Conservation (phyloP, 73 alveolate species). For the Tetrahymena thermophila region DNA sequence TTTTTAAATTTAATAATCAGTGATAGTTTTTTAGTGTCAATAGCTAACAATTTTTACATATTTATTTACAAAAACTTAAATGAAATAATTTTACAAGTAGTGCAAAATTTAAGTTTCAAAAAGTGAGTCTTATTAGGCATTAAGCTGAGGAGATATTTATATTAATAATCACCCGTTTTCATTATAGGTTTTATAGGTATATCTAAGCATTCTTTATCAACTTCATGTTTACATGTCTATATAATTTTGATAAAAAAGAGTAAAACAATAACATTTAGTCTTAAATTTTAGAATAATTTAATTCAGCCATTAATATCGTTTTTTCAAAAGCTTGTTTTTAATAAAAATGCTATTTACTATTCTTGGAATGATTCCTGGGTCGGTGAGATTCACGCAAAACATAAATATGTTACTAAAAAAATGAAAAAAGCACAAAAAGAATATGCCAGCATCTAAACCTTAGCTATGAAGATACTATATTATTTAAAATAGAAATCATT, state of each 20-base stretch:
- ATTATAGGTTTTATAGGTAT: constrained; percentile 2
- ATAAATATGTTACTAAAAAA: background rate
- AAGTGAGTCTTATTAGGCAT: constrained; percentile 4
- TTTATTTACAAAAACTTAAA: background rate
- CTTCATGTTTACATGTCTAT: constrained; percentile 24
- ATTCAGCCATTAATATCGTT: background rate
- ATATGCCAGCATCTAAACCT: background rate
- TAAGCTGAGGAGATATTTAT: background rate
- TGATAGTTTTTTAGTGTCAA: background rate
- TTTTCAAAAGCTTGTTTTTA: too few relatives aligned
- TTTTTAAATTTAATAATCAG: background rate
- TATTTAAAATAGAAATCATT: background rate
- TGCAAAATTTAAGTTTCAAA: constrained; percentile 34
- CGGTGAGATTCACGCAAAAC: constrained; percentile 11
- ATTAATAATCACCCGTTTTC: constrained; percentile 7
- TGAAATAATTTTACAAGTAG: constrained; percentile 10
- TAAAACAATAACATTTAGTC: background rate
- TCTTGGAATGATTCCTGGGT: constrained; percentile 43
- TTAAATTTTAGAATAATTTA: background rate
- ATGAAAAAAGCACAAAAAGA: background rate
- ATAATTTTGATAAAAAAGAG: background rate
- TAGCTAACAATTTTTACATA: too few relatives aligned
- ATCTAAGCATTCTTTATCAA: constrained; percentile 25
- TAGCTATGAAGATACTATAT: background rate
- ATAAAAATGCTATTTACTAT: constrained; percentile 1